Evolutionary conservation across 768 basidiomycete genomes (phyloP).

Genomic region (Piloderma croceum): DNA sequence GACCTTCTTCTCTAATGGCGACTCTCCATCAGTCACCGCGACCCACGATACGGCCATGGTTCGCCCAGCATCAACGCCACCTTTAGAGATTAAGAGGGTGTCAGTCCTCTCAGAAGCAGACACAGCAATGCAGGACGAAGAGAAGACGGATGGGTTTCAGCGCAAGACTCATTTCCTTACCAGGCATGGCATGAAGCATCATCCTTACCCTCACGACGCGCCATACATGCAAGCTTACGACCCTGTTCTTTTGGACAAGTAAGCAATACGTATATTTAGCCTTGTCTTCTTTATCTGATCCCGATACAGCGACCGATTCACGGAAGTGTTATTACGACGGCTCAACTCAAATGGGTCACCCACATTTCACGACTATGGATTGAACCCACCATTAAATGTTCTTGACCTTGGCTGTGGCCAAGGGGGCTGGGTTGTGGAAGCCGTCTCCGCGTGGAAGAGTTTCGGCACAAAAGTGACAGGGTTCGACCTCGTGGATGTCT

Average conservation of each 20-base stretch:
- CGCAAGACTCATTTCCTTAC: constrained; percentile 19
- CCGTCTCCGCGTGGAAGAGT: constrained; percentile 56
- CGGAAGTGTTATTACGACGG: constrained; percentile 48
- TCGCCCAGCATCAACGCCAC: no score
- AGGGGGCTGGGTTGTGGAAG: constrained; percentile 62
- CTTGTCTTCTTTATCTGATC: constrained; percentile 9
- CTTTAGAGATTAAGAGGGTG: no score
- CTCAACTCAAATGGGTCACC: constrained; percentile 39
- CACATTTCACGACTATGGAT: constrained; percentile 20
- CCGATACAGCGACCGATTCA: constrained; percentile 51
- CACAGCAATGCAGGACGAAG: constrained; percentile 7
- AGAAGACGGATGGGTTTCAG: constrained; percentile 19
- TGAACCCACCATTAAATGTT: constrained; percentile 43
- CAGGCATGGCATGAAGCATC: constrained; percentile 39
- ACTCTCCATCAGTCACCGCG: no score
- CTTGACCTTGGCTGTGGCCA: constrained; percentile 76
- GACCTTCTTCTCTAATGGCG: no score
- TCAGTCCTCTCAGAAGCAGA: no score
- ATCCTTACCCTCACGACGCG: constrained; percentile 45
- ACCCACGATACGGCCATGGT: no score
- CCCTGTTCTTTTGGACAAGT: constrained; percentile 53
- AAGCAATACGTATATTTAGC: constrained; percentile 18
- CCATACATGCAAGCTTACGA: constrained; percentile 69
- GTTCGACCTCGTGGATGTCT: constrained; percentile 52
- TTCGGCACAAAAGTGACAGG: constrained; percentile 50